These are phyloP conservation scores for Centaurea solstitialis DNA, from an alignment of 129 eudicot genomes.

Conservation along the genomic window DNA sequence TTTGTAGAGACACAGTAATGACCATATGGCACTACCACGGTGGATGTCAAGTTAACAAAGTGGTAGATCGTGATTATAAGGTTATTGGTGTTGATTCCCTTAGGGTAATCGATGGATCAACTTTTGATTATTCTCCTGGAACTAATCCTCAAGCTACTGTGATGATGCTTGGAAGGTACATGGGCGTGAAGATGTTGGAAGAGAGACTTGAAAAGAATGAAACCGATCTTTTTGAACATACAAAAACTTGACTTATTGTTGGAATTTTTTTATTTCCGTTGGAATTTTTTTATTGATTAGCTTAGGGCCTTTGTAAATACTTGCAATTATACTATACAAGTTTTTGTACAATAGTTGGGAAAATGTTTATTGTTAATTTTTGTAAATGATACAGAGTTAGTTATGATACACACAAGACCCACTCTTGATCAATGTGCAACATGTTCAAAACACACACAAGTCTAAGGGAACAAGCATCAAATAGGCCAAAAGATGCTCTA, in stretches of 20 bases:
- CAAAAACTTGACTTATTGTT: slow-evolving; percentile 14
- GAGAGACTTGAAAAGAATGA: slow-evolving; percentile 40
- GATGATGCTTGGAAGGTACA: slow-evolving; percentile 98
- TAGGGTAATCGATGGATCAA: slow-evolving; percentile 92
- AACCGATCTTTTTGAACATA: not conserved
- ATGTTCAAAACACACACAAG: not conserved
- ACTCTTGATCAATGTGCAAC: not conserved
- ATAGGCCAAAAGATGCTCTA: not conserved
- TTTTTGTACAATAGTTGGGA: not conserved
- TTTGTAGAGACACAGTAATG: slow-evolving; percentile 74
- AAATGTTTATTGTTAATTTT: not conserved
- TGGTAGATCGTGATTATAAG: slow-evolving; percentile 75
- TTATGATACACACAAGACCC: not conserved
- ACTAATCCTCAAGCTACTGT: slow-evolving; percentile 99
- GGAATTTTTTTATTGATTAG: slow-evolving; percentile 9
- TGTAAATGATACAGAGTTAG: not conserved
- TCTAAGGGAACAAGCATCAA: not conserved
- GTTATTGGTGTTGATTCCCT: slow-evolving; percentile 78
- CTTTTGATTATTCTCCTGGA: slow-evolving; percentile 79
- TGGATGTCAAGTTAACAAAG: slow-evolving; percentile 76
- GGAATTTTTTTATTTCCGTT: not conserved
- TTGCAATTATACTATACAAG: not conserved
- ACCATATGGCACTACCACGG: slow-evolving; percentile 98
- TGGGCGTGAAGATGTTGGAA: slow-evolving; percentile 68
- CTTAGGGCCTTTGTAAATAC: slow-evolving; percentile 28